Evolutionary conservation across 2,329 filamentous ascomycete species (phyloP).

Genomic region (Xylariaceae sp.): DNA sequence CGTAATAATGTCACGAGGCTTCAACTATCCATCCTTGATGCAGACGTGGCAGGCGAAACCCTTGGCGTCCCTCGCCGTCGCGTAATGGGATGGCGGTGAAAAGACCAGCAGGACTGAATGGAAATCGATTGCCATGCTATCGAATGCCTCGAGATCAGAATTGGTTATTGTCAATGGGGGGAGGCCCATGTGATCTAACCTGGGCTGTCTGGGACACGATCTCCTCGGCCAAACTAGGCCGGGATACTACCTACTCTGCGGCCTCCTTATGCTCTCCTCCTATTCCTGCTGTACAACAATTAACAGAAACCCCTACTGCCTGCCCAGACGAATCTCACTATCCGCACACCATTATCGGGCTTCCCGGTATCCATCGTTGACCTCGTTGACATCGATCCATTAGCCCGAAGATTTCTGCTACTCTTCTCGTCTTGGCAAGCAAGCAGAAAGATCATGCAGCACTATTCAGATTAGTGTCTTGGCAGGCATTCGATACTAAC

Average conservation of each 20-base stretch:
- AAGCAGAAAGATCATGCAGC: not conserved
- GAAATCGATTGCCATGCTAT: not conserved
- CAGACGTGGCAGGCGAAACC: not conserved
- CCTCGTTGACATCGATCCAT: not conserved
- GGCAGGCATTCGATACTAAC: not conserved
- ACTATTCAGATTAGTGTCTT: not conserved
- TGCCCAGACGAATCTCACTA: not conserved
- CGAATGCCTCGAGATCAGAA: not conserved
- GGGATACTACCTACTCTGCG: not conserved
- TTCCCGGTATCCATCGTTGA: not conserved
- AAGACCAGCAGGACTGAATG: not conserved
- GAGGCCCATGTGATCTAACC: not conserved
- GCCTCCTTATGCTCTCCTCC: not conserved
- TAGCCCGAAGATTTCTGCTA: not conserved
- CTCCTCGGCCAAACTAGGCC: not conserved
- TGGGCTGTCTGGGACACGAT: not conserved
- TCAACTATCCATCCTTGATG: not conserved
- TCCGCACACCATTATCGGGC: not conserved
- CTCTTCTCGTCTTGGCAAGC: not conserved
- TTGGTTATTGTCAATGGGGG: not conserved
- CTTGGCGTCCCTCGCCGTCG: slow-evolving; percentile 2
- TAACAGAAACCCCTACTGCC: not conserved
- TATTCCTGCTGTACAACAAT: not conserved
- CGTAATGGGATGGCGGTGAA: slow-evolving; percentile 3
- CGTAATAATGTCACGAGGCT: slow-evolving; percentile 9